phyloP scores from a whole-genome alignment of 1,284 basidiomycete species.

The Termitomyces sp. region DNA sequence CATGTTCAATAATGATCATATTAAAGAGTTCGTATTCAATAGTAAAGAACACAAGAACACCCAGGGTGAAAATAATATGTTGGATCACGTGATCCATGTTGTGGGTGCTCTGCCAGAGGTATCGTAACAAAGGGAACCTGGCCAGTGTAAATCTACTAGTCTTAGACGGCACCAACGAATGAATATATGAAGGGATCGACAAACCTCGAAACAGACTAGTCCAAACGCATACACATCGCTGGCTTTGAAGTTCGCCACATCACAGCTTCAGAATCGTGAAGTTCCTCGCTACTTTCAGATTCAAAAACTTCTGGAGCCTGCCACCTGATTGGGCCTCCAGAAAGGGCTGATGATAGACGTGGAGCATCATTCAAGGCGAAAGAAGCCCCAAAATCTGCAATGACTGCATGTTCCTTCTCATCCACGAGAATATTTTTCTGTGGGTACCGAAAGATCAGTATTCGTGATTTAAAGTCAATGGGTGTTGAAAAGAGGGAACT shows the following conservation, averaged over 20 bases:
- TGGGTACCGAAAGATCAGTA: neutral
- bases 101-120: too few species aligned
- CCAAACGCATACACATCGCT: constrained; percentile 15
- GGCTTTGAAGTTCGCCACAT: constrained; percentile 11
- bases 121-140: constrained; percentile 9
- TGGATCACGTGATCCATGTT: too few species aligned
- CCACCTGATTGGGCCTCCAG: neutral
- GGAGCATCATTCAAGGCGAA: neutral
- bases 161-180: neutral
- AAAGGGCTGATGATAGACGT: neutral
- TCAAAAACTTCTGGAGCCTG: constrained; percentile 6
- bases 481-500: neutral
- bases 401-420: constrained; percentile 12
- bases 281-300: neutral
- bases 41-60: too few species aligned
- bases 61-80: too few species aligned
- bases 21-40: too few species aligned
- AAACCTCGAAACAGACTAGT: constrained; percentile 15
- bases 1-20: too few species aligned
- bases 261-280: neutral
- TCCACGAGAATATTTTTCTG: constrained; percentile 9
- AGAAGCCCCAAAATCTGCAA: constrained; percentile 19
- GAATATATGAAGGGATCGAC: neutral
- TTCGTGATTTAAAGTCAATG: neutral
- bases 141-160: constrained; percentile 15